Evolutionary conservation across 192 early-diverging fungal species (phyloP).

Genomic region (Coemansia pectinata): DNA sequence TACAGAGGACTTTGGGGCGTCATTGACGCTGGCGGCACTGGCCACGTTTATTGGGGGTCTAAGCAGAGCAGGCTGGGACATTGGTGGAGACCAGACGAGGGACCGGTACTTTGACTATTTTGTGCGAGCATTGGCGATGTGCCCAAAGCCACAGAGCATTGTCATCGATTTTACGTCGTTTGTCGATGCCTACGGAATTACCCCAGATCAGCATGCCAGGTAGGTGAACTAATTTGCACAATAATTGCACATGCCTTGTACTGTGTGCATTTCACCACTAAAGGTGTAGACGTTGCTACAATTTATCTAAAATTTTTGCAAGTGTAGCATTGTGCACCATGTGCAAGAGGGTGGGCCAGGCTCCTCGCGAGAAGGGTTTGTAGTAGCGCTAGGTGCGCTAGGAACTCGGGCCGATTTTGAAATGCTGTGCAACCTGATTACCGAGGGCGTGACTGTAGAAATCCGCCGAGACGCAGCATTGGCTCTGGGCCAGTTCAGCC

Average conservation of each 20-base stretch:
- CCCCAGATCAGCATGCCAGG: slow-evolving; percentile 29
- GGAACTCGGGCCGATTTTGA: slow-evolving; percentile 11
- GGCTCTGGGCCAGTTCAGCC: slow-evolving; percentile 34
- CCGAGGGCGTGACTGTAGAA: slow-evolving; percentile 29
- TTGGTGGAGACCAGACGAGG: slow-evolving; percentile 5
- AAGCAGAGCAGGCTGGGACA: slow-evolving; percentile 41
- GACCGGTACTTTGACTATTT: slow-evolving; percentile 35
- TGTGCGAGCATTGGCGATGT: slow-evolving; percentile 22
- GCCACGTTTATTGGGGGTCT: slow-evolving; percentile 54
- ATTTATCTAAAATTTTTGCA: neutral
- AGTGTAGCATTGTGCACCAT: slow-evolving; percentile 23
- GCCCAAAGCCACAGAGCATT: slow-evolving; percentile 20
- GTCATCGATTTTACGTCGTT: slow-evolving; percentile 34
- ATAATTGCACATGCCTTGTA: neutral
- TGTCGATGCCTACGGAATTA: slow-evolving; percentile 35
- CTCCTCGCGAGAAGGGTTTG: slow-evolving; percentile 41
- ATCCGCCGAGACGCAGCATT: slow-evolving; percentile 38
- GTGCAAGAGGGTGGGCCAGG: slow-evolving; percentile 30
- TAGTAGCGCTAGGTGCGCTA: slow-evolving; percentile 41
- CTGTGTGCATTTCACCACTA: neutral
- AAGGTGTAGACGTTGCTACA: neutral
- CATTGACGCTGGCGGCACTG: slow-evolving; percentile 56
- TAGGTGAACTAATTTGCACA: slow-evolving; percentile 4
- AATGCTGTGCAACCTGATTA: slow-evolving; percentile 20
- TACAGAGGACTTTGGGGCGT: slow-evolving; percentile 61